These are phyloP conservation scores for Trypanosoma theileri DNA, from an alignment of 208 protist species.

Conservation along the genomic window DNA sequence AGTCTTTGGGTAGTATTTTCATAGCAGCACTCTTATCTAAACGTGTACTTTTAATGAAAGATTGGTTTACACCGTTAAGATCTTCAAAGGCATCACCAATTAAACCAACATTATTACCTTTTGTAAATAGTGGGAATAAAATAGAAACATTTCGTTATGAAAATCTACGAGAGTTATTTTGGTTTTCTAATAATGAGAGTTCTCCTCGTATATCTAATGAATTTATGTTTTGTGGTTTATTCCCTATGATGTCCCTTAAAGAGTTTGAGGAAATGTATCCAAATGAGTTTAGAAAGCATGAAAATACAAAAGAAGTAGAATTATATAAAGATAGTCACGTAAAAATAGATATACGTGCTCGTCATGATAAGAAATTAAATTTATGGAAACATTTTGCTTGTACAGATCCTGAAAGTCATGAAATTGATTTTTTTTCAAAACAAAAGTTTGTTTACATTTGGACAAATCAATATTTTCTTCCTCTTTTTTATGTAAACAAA, in stretches of 20 bases:
- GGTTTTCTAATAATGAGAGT: constrained; percentile 25
- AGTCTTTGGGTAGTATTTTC: constrained; percentile 26
- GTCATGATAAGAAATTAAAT: constrained; percentile 33
- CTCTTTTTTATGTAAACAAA: constrained; percentile 23
- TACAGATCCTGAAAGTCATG: constrained; percentile 2
- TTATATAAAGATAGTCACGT: constrained; percentile 25
- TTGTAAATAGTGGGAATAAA: constrained; percentile 8
- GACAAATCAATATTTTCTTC: constrained; percentile 45
- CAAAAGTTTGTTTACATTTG: constrained; percentile 38
- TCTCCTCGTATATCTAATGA: constrained; percentile 19
- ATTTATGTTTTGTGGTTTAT: constrained; percentile 24
- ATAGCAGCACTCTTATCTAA: constrained; percentile 29
- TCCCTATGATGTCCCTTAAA: constrained; percentile 27
- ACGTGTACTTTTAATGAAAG: constrained; percentile 35
- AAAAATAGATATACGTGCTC: constrained; percentile 32
- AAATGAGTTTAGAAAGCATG: constrained; percentile 15
- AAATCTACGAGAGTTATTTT: constrained; percentile 21
- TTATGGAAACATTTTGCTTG: constrained; percentile 31
- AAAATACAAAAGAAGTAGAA: constrained; percentile 5
- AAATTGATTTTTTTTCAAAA: constrained; percentile 24
- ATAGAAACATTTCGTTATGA: constrained; percentile 20
- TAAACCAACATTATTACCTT: constrained; percentile 18
- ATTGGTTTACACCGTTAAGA: constrained; percentile 35
- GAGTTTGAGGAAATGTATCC: constrained; percentile 28
- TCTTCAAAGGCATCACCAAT: background rate